Evolutionary conservation across 768 basidiomycete species (phyloP).

Genomic region (Boletus vermiculosoides): DNA sequence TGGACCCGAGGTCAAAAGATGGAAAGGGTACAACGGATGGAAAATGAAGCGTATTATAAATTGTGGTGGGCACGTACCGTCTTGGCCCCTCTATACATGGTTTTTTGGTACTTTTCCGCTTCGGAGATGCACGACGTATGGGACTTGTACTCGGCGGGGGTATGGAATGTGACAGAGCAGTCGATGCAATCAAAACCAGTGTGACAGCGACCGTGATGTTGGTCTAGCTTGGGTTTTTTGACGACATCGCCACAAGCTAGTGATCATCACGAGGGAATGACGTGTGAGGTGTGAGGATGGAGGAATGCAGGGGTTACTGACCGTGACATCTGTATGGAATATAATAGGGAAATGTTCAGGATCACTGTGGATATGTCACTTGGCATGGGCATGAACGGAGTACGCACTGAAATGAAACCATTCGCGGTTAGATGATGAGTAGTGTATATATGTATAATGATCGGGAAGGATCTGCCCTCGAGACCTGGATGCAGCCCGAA

Average conservation of each 20-base stretch:
- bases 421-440: conserved; percentile 19
- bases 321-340: conserved; percentile 62
- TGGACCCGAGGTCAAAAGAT: neutral
- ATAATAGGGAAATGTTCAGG: neutral
- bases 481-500: neutral
- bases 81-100: conserved; percentile 79
- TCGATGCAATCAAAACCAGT: conserved; percentile 81
- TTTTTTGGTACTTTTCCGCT: conserved; percentile 92
- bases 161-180: conserved; percentile 80
- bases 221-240: conserved; percentile 91
- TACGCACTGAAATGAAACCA: conserved; percentile 77
- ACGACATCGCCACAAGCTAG: conserved; percentile 81
- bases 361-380: neutral
- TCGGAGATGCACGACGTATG: conserved; percentile 87
- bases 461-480: neutral
- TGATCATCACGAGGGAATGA: neutral
- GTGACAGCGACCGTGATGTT: conserved; percentile 62
- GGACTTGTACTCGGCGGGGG: conserved; percentile 72
- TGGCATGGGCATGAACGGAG: neutral
- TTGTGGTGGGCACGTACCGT: conserved; percentile 22
- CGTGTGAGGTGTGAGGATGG: neutral
- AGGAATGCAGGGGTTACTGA: conserved; percentile 29
- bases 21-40: neutral
- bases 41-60: neutral
- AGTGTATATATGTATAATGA: neutral